These are phyloP conservation scores for Crithidia fasciculata DNA, from an alignment of 208 protist genomes.

Conservation along the genomic window DNA sequence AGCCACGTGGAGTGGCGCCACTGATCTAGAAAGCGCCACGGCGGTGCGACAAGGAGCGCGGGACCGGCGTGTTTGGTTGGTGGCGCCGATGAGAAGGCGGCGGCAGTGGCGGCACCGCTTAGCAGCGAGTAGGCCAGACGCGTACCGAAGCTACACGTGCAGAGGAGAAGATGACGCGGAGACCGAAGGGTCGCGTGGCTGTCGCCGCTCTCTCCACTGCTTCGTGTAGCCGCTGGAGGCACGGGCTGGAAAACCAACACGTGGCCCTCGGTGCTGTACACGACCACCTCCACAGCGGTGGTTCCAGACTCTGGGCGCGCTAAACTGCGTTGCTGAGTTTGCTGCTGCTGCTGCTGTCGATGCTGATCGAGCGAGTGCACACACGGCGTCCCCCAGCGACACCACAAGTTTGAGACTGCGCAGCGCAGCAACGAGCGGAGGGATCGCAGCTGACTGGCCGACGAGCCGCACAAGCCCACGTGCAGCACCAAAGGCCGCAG, in stretches of 20 bases:
- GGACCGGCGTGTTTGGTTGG: background rate
- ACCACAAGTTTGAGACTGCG: constrained; percentile 17
- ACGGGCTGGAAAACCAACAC: background rate
- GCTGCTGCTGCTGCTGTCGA: no score
- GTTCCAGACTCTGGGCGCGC: no score
- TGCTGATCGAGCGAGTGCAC: no score
- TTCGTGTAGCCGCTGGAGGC: background rate
- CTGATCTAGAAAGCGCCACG: constrained; percentile 27
- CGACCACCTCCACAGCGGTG: background rate
- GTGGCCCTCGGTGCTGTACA: background rate
- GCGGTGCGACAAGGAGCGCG: constrained; percentile 25
- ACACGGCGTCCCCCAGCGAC: constrained; percentile 1
- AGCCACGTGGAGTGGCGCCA: constrained; percentile 34
- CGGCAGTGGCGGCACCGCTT: background rate
- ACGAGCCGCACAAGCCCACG: constrained; percentile 16
- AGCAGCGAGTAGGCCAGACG: background rate
- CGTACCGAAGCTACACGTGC: background rate
- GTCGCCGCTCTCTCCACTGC: background rate
- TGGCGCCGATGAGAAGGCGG: background rate
- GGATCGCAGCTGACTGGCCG: constrained; percentile 5
- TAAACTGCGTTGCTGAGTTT: no score
- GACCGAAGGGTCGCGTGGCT: background rate
- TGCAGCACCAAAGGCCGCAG: constrained; percentile 22
- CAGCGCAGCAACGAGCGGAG: constrained; percentile 20
- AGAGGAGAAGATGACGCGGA: background rate